Conservation (phyloP, 495 filamentous ascomycete genomes). For the Letharia columbiana region DNA sequence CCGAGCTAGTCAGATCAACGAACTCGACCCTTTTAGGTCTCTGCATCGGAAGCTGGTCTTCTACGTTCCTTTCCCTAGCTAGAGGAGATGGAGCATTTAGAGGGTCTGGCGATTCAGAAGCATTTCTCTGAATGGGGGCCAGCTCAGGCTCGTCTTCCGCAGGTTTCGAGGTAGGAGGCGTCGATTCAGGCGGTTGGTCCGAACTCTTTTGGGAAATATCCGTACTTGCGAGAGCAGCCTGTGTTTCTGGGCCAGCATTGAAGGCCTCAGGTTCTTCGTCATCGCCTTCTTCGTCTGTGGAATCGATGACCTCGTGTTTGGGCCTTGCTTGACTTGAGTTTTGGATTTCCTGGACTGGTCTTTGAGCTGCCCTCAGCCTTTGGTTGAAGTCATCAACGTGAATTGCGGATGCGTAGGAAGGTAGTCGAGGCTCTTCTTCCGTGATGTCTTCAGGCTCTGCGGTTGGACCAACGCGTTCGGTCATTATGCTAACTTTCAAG, state of each 20-base stretch:
- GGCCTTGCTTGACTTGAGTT: not conserved
- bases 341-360: not conserved
- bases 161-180: not conserved
- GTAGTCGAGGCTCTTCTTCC: not conserved
- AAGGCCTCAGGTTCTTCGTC: constrained; percentile 6
- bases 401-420: not conserved
- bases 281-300: constrained; percentile 19
- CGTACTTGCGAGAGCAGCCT: constrained; percentile 1
- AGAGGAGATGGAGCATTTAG: not conserved
- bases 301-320: constrained; percentile 14
- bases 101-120: not conserved
- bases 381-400: not conserved
- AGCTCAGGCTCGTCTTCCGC: no score
- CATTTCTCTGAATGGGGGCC: not conserved
- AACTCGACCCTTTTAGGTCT: not conserved
- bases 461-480: not conserved
- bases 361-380: not conserved
- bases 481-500: not conserved
- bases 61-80: not conserved
- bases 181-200: not conserved
- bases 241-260: constrained; percentile 11
- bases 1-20: not conserved
- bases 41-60: not conserved
- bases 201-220: not conserved
- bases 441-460: not conserved